Conservation (phyloP, 2,329 filamentous ascomycete genomes). For the Trichoderma koningiopsis region DNA sequence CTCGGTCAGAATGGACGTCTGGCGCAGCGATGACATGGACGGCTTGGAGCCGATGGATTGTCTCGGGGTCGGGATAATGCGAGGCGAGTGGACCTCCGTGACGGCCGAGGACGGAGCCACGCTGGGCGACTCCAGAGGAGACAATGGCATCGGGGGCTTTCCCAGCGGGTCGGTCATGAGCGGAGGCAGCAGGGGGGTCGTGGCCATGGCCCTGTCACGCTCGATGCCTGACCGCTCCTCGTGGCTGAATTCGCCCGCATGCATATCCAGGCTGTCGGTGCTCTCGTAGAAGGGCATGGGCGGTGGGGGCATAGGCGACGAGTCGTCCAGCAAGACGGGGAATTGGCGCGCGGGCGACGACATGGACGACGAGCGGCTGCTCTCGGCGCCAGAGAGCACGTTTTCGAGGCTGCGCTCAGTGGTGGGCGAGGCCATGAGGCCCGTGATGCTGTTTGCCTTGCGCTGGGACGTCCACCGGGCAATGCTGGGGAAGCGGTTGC, state of each 20-base stretch:
- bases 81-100: slow-evolving; percentile 44
- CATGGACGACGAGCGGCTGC: slow-evolving; percentile 77
- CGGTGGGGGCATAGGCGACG: slow-evolving; percentile 61
- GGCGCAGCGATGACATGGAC: slow-evolving; percentile 73
- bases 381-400: slow-evolving; percentile 68
- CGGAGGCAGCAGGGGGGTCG: slow-evolving; percentile 83
- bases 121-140: slow-evolving; percentile 83
- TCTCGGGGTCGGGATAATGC: slow-evolving; percentile 51
- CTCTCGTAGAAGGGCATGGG: slow-evolving; percentile 65
- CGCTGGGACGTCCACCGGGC: slow-evolving; percentile 53
- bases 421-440: slow-evolving; percentile 58
- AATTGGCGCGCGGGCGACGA: slow-evolving; percentile 59
- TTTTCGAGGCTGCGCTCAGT: slow-evolving; percentile 85
- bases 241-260: slow-evolving; percentile 47
- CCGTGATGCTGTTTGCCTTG: slow-evolving; percentile 40
- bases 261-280: slow-evolving; percentile 54
- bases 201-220: slow-evolving; percentile 64
- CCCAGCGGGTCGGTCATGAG: slow-evolving; percentile 65
- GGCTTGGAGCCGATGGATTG: slow-evolving; percentile 77
- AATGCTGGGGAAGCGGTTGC: slow-evolving; percentile 60
- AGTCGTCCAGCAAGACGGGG: slow-evolving; percentile 53
- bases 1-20: slow-evolving; percentile 63
- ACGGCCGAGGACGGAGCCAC: slow-evolving; percentile 59
- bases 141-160: slow-evolving; percentile 61
- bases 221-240: slow-evolving; percentile 53